Percentiles rank a stretch among this genome's conserved stretches.
Conservation (phyloP, 2,329 filamentous ascomycete genomes). For the Microsporum canis region DNA sequence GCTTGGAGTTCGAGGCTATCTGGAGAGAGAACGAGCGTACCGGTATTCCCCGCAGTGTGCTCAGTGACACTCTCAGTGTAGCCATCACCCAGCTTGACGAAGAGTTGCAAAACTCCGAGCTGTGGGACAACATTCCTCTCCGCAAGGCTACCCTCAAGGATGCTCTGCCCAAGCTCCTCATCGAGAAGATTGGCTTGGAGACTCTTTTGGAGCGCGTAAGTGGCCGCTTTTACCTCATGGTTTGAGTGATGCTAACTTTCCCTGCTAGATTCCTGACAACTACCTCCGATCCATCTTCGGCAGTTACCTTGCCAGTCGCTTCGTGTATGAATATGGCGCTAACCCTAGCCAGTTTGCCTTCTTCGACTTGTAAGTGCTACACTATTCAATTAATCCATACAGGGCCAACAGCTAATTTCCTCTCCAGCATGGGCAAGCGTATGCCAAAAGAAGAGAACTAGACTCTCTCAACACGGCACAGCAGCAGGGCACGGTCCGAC, state of each 20-base stretch:
- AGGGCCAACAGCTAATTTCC: not conserved
- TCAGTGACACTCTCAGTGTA: constrained; percentile 80
- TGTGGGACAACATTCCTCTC: constrained; percentile 76
- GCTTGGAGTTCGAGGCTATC: constrained; percentile 93
- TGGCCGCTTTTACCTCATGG: constrained; percentile 13
- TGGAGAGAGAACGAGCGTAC: constrained; percentile 88
- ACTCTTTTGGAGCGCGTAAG: constrained; percentile 68
- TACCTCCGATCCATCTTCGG: constrained; percentile 95
- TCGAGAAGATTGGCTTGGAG: constrained; percentile 84
- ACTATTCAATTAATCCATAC: not conserved
- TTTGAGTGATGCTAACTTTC: constrained; percentile 25
- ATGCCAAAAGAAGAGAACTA: constrained; percentile 12
- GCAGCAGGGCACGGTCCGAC: not conserved
- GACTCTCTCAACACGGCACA: constrained; percentile 1
- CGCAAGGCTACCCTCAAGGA: constrained; percentile 68
- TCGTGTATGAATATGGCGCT: constrained; percentile 92
- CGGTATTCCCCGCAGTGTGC: constrained; percentile 65
- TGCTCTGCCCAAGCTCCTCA: constrained; percentile 70
- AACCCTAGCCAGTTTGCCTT: constrained; percentile 93
- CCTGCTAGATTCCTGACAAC: constrained; percentile 61
- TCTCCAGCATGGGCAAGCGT: constrained; percentile 12
- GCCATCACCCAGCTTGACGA: constrained; percentile 96
- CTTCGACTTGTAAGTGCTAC: constrained; percentile 76
- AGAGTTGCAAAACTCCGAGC: constrained; percentile 81
- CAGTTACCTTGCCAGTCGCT: constrained; percentile 85